phyloP scores from a whole-genome alignment of 225 moss, liverwort and hornwort species.

The Straminergon stramineum region DNA sequence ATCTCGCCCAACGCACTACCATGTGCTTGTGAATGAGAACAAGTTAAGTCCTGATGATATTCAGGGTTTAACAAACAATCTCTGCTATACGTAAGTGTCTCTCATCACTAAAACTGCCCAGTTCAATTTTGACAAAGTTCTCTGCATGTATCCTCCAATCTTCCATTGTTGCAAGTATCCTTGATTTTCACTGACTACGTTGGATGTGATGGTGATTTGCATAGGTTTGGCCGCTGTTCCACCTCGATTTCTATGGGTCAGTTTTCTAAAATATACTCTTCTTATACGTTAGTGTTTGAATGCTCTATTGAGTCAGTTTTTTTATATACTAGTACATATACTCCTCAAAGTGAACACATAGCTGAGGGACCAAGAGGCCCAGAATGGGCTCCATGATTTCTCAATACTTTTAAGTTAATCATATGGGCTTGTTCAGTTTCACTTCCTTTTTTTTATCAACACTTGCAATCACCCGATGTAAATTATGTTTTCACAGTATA shows the following conservation, averaged over 20 bases:
- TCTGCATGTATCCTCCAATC: background rate
- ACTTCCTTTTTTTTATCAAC: background rate
- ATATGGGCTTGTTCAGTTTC: background rate
- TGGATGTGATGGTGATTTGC: background rate
- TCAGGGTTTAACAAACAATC: constrained; percentile 70
- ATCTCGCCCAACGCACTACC: constrained; percentile 86
- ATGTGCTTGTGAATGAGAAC: constrained; percentile 86
- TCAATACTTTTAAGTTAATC: background rate
- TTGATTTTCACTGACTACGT: background rate
- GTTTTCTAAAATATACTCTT: background rate
- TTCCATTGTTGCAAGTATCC: background rate
- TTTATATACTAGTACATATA: background rate
- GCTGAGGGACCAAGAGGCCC: background rate
- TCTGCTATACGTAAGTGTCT: constrained; percentile 69
- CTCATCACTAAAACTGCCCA: background rate
- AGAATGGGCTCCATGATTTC: too few relatives aligned
- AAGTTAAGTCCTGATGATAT: constrained; percentile 62
- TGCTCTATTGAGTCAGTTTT: background rate
- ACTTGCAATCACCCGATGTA: background rate
- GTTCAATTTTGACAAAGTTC: background rate
- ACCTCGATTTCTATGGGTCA: constrained; percentile 80
- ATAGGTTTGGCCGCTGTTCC: constrained; percentile 81
- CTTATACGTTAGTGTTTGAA: background rate
- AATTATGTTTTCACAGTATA: background rate
- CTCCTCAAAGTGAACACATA: background rate